Conservation (phyloP, 495 filamentous ascomycete species). For the Neurospora tetrasperma region DNA sequence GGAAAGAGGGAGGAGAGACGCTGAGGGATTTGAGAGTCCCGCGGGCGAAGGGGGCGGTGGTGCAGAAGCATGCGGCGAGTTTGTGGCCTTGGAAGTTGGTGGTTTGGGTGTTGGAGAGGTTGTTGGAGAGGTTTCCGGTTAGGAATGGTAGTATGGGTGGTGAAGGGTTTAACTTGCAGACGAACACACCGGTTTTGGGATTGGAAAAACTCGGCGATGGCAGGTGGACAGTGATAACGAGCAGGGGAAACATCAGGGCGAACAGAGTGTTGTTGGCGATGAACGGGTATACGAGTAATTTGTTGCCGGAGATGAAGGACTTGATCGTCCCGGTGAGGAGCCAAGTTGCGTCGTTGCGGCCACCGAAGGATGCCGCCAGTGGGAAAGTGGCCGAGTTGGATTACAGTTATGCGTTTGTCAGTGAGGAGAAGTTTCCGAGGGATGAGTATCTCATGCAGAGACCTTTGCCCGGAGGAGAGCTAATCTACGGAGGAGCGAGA, state of each 20-base stretch:
- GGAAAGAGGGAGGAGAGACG: neutral
- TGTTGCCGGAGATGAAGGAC: slow-evolving; percentile 58
- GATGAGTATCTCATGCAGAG: slow-evolving; percentile 74
- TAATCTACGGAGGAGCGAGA: slow-evolving; percentile 36
- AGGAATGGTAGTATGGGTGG: neutral
- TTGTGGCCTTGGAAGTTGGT: slow-evolving; percentile 80
- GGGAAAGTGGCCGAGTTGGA: slow-evolving; percentile 11
- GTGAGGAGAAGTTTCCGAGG: slow-evolving; percentile 20
- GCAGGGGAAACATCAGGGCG: slow-evolving; percentile 48
- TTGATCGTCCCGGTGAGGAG: slow-evolving; percentile 69
- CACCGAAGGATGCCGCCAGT: slow-evolving; percentile 17
- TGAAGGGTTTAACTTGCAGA: slow-evolving; percentile 56
- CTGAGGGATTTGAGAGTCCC: slow-evolving; percentile 24
- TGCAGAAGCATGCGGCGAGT: slow-evolving; percentile 37
- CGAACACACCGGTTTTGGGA: slow-evolving; percentile 52
- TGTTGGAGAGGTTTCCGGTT: slow-evolving; percentile 26
- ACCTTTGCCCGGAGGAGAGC: slow-evolving; percentile 45
- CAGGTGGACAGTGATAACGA: slow-evolving; percentile 49
- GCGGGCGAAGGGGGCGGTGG: slow-evolving; percentile 34
- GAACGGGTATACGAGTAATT: slow-evolving; percentile 65
- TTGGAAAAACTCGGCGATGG: slow-evolving; percentile 1
- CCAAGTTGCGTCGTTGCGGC: slow-evolving; percentile 59
- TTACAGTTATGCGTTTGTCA: slow-evolving; percentile 54
- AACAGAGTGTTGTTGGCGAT: slow-evolving; percentile 62
- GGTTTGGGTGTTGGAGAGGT: slow-evolving; percentile 48